Base-by-base conservation (phyloP, 257 asterid species). In the Coffea eugenioides region DNA sequence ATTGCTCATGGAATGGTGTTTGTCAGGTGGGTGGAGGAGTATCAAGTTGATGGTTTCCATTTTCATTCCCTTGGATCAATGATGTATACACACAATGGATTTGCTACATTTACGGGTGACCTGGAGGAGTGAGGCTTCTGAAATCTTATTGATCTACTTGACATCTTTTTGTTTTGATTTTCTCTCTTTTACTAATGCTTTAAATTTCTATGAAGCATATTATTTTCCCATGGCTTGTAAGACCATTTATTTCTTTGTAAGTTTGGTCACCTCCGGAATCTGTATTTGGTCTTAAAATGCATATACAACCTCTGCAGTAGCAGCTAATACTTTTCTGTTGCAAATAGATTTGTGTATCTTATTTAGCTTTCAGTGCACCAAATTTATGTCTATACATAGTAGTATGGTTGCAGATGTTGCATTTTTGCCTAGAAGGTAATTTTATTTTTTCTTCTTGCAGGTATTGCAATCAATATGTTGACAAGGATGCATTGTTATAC, bases 1-100 rank as follows among this genome's bases (percentile, higher is more conserved):
- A 82, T 81, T 85, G 73, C 79, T 76, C 68, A 56, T 80, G 49
- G 64, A 65, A 51, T 83, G 84, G 80, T 72, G 78, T 81, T 74
- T 85, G 84, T 77, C 90, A 95, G 99, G 98, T 95, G 99, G 99
- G 87, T 93, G 85, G 92, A 84, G 87, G 98, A 95, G 89, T 95
- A 95, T 91, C 95, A 95, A 77, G 64, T 95, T 43, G 99, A 95
- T 85, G 99, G 99, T 78, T 93, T 93, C 84, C 86, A 93, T 87
- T 95, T 95, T 85, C 99, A 95, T 81, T 95, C 99, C 46, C 94
- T 95, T 74, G 80, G 97, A 78, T 95, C 99, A 71, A 95, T 95
- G 99, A 84, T 95, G 90, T 95, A 95, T 87, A 95, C 98, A 5
- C 98, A 95, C 88, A 95, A 93, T 76, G 99, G 99, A 62, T 93